Evolutionary conservation across 352 stramenopile genomes (phyloP).

Genomic region (Globisporangium spinosum): DNA sequence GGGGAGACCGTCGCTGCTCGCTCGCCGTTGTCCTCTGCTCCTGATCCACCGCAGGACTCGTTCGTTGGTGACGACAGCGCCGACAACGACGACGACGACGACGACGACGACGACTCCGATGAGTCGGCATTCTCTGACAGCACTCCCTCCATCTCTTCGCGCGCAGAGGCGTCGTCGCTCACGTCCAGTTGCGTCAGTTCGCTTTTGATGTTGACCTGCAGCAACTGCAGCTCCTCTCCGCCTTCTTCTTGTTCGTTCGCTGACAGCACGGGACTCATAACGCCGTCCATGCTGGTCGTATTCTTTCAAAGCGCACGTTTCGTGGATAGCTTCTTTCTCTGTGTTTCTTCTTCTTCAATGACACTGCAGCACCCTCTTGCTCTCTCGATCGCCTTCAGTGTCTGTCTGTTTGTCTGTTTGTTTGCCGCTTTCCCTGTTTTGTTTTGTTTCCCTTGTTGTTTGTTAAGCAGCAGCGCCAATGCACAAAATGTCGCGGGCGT

Average conservation of each 20-base stretch:
- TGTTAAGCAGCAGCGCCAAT: background rate
- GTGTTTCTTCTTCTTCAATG: background rate
- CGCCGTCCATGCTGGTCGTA: background rate
- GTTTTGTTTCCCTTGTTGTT: background rate
- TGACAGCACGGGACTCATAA: slow-evolving; percentile 8
- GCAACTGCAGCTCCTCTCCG: background rate
- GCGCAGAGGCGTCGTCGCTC: background rate
- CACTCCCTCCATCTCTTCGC: background rate
- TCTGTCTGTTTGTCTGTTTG: background rate
- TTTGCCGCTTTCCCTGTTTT: background rate
- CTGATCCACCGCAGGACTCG: slow-evolving; percentile 14
- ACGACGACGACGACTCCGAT: background rate
- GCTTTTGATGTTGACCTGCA: background rate
- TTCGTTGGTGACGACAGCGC: slow-evolving; percentile 13
- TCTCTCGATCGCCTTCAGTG: background rate
- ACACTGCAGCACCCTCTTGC: background rate
- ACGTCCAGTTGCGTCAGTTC: slow-evolving; percentile 2
- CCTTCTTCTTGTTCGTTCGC: slow-evolving; percentile 1
- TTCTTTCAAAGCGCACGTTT: background rate
- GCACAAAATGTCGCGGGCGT: slow-evolving; percentile 5
- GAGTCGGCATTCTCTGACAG: slow-evolving; percentile 2
- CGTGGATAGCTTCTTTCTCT: background rate
- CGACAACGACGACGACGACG: background rate
- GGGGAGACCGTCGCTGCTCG: slow-evolving; percentile 14
- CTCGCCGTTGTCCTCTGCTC: slow-evolving; percentile 18